These are phyloP conservation scores for Trifolium repens DNA, from an alignment of 306 rosid species.

Conservation along the genomic window DNA sequence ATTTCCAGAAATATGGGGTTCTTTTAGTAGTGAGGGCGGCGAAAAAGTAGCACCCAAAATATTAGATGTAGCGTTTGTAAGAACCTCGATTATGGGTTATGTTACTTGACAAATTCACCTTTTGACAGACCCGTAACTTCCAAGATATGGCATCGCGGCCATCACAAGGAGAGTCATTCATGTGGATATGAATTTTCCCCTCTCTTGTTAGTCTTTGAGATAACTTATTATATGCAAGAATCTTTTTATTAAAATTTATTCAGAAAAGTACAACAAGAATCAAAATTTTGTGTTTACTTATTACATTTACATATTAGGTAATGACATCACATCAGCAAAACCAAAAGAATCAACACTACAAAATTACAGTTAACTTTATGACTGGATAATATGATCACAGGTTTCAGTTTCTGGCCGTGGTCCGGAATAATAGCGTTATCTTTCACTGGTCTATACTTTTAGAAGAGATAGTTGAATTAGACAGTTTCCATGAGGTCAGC, in stretches of 20 bases:
- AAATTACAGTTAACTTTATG: slow-evolving; percentile 1
- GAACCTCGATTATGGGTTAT: background rate
- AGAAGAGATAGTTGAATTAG: slow-evolving; percentile 34
- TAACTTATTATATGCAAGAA: background rate
- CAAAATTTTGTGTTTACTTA: background rate
- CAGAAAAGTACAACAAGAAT: background rate
- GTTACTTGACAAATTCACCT: background rate
- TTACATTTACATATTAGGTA: background rate
- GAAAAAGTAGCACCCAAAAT: background rate
- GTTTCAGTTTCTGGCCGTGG: background rate
- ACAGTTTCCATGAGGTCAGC: slow-evolving; percentile 60
- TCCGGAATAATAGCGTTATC: background rate
- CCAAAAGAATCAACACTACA: background rate
- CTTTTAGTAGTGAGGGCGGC: background rate
- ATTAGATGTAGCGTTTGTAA: background rate
- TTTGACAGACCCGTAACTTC: background rate
- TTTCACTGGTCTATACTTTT: background rate
- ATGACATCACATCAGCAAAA: background rate
- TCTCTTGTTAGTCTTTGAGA: background rate
- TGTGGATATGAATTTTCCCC: background rate
- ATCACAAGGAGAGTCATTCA: background rate
- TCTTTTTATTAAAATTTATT: background rate
- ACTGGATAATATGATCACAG: background rate
- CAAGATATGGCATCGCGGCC: background rate
- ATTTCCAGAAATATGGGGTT: background rate